A percentile compares a stretch with the other conserved stretches of the same genome.
Evolutionary conservation across 2,329 filamentous ascomycete species (phyloP).

Genomic region (Leptosphaerulina australis): DNA sequence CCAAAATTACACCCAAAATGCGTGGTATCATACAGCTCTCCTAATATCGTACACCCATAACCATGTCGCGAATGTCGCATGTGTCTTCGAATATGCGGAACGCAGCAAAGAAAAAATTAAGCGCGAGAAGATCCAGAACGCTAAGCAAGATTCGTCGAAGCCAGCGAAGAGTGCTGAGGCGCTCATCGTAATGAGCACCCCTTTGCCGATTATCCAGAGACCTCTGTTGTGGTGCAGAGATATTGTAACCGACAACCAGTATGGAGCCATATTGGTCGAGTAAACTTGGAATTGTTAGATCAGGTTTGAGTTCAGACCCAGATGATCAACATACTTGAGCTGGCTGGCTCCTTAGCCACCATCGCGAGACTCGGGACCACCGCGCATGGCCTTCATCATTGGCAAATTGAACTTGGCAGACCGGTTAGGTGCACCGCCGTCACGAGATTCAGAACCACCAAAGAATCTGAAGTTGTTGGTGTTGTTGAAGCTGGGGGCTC

Average conservation of each 20-base stretch:
- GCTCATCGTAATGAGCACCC: not conserved
- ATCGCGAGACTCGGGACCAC: slow-evolving; percentile 35
- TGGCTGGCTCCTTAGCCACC: slow-evolving; percentile 35
- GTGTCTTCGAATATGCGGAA: slow-evolving; percentile 20
- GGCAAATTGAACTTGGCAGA: slow-evolving; percentile 25
- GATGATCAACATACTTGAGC: slow-evolving; percentile 15
- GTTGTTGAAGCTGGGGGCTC: slow-evolving; percentile 16
- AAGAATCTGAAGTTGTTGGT: slow-evolving; percentile 28
- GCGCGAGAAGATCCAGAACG: slow-evolving; percentile 6
- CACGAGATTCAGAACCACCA: slow-evolving; percentile 29
- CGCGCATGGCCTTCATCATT: slow-evolving; percentile 24
- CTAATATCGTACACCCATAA: slow-evolving; percentile 21
- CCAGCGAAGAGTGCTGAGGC: slow-evolving; percentile 1
- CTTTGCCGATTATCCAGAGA: not conserved
- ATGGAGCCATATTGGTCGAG: slow-evolving; percentile 2
- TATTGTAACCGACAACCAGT: slow-evolving; percentile 1
- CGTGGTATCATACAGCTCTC: slow-evolving; percentile 20
- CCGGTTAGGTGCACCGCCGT: slow-evolving; percentile 43
- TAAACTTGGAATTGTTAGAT: slow-evolving; percentile 22
- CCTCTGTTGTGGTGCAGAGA: not conserved
- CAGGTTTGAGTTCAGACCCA: not conserved
- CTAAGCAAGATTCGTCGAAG: slow-evolving; percentile 5
- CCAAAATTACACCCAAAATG: slow-evolving; percentile 13
- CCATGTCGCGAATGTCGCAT: slow-evolving; percentile 21
- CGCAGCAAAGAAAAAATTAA: slow-evolving; percentile 9